Evolutionary conservation across 805 yeast genomes (phyloP), one percentile per base, ranked within the genome.

Genomic region (Saccharomycopsis lassenensis): DNA sequence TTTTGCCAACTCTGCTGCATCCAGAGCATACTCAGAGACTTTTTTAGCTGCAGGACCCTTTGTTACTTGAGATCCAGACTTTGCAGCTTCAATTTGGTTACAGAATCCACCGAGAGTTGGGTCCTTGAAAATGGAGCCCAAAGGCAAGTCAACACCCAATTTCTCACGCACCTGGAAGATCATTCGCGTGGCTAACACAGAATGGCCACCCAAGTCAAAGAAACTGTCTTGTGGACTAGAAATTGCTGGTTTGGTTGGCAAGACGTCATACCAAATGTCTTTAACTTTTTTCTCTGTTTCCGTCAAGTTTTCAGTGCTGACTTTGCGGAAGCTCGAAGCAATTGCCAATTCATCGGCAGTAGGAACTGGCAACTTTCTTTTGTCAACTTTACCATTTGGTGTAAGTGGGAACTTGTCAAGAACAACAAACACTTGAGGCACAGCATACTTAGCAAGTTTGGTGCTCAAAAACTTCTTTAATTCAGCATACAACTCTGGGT

Each of bases 381-480:
- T 91, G 62, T 91, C 99, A 40, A 91, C 85, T 59, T 91, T 91
- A 49, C 99, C 99, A 56, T 91, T 91, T 41, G 99, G 99, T 60
- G 91, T 91, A 59, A 91, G 67, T 18, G 98, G 98, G 54, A 91
- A 61, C 50, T 75, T 77, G 18, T 71, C 66, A 63, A 93, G 66
- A 11, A 96, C 96, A 33, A 91, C 89, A 51, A 91, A 77, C 24
- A 89, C 65, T 1, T 95, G 70, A 30, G 99, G 99, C 31, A 91
- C 78, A 12, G 98, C 95, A 56, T 91, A 91, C 10, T 81, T 69
- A 0, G 98, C 96, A 40, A 91, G 68, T 59, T 94, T 78, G 52
- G 78, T 84, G 61, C 84, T 84, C 59, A 91, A 70, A 52, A 78
- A 78, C n/a, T 67, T 67, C 52, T 81, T 79, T 55, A 93, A 73